A percentile compares a stretch with the other conserved stretches of the same genome.
phyloP scores from a whole-genome alignment of 768 basidiomycete species.

The Hydnomerulius pinastri region DNA sequence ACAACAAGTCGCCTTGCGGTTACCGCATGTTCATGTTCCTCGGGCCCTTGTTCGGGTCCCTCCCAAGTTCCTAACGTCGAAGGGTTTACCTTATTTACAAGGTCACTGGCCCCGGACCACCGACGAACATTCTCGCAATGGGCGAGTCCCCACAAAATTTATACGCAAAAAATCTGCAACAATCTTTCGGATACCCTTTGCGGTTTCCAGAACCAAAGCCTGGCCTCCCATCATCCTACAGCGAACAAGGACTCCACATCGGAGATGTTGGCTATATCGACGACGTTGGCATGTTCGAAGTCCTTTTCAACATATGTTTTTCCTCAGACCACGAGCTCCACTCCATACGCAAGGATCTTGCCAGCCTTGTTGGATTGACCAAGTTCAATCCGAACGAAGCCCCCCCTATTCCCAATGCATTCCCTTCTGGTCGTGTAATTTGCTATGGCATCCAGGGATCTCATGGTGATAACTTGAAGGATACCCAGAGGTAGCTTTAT shows the following conservation, averaged over 20 bases:
- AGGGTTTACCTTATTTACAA: too few species aligned
- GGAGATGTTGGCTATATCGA: conserved; percentile 36
- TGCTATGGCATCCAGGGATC: neutral
- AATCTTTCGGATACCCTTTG: conserved; percentile 31
- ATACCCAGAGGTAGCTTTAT: neutral
- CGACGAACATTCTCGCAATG: too few species aligned
- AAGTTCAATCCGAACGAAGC: neutral
- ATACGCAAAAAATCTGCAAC: conserved; percentile 12
- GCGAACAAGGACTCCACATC: conserved; percentile 28
- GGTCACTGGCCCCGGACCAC: too few species aligned
- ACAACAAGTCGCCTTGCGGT: too few species aligned
- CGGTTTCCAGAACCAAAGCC: conserved; percentile 30
- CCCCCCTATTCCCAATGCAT: neutral
- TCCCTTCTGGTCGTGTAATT: neutral
- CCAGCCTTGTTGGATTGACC: neutral
- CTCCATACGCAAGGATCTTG: conserved; percentile 18
- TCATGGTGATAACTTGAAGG: neutral
- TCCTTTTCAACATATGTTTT: conserved; percentile 36
- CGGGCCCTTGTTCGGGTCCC: too few species aligned
- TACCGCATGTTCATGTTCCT: too few species aligned
- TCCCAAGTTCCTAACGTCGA: too few species aligned
- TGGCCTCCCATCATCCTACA: conserved; percentile 23
- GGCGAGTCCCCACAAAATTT: neutral
- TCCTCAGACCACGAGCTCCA: conserved; percentile 27
- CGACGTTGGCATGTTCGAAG: conserved; percentile 26